Evolutionary conservation across 1,284 basidiomycete species (phyloP).

Genomic region (Moesziomyces sp.): DNA sequence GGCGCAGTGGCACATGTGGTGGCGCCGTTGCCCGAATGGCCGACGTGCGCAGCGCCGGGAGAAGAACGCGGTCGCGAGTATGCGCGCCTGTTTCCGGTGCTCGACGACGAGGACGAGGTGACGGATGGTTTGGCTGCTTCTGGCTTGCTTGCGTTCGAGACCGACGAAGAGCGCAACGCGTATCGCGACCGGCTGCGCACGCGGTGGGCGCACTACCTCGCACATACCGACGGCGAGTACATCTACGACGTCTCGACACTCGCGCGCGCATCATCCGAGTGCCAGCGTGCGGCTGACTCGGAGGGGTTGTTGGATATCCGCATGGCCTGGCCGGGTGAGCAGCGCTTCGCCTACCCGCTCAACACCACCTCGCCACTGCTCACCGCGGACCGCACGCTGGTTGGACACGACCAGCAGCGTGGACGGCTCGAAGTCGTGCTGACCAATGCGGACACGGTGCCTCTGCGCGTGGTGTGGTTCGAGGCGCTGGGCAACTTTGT

Average conservation of each 20-base stretch:
- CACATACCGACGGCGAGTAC: conserved; percentile 27
- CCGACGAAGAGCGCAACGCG: conserved; percentile 23
- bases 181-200: conserved; percentile 16
- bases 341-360: conserved; percentile 65
- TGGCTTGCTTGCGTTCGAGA: conserved; percentile 21
- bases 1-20: conserved; percentile 10
- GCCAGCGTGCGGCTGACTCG: too few species aligned
- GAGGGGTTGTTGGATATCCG: conserved; percentile 41
- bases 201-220: conserved; percentile 28
- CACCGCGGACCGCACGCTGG: conserved; percentile 78
- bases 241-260: conserved; percentile 11
- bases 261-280: too few species aligned
- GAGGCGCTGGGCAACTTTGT: conserved; percentile 95
- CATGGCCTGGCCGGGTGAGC: conserved; percentile 69
- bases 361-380: conserved; percentile 64
- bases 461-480: conserved; percentile 78
- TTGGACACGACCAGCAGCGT: conserved; percentile 80
- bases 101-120: conserved; percentile 27
- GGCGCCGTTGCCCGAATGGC: conserved; percentile 17
- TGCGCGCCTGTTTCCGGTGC: conserved; percentile 13
- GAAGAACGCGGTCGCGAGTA: conserved; percentile 1
- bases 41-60: conserved; percentile 6
- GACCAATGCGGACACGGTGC: conserved; percentile 73
- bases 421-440: conserved; percentile 79
- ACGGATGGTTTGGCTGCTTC: conserved; percentile 31